A percentile compares a stretch with the other conserved stretches of the same genome.
Conservation (phyloP, 805 yeast species). For the Ogataea neopini region DNA sequence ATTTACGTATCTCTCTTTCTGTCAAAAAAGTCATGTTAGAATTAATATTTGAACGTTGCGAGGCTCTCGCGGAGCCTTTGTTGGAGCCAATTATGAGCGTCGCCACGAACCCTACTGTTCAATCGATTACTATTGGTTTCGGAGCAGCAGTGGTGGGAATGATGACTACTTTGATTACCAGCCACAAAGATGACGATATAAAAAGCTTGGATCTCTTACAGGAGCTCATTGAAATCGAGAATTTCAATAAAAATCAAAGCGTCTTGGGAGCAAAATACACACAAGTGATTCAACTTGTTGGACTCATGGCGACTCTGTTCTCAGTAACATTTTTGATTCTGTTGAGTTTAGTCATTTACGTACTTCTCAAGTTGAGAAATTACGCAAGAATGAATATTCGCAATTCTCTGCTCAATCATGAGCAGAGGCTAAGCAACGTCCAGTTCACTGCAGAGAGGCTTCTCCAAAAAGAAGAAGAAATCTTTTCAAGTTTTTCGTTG, state of each 20-base stretch:
- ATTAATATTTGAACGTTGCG: neutral
- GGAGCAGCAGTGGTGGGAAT: constrained; percentile 23
- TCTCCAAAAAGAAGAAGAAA: constrained; percentile 22
- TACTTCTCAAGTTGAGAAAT: constrained; percentile 5
- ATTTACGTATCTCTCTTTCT: too few species aligned
- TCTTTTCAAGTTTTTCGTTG: constrained; percentile 11
- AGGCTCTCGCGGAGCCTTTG: constrained; percentile 6
- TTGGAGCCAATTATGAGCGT: constrained; percentile 9
- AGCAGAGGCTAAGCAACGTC: constrained; percentile 15
- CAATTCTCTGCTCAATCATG: constrained; percentile 10
- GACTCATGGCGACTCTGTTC: constrained; percentile 10
- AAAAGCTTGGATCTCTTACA: constrained; percentile 14
- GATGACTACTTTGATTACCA: constrained; percentile 18
- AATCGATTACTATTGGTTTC: constrained; percentile 21
- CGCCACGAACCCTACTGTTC: constrained; percentile 16
- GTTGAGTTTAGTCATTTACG: neutral
- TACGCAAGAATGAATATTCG: constrained; percentile 7
- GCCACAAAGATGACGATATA: constrained; percentile 8
- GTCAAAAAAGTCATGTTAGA: neutral
- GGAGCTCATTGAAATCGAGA: constrained; percentile 21
- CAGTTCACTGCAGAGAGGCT: constrained; percentile 21
- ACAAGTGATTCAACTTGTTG: constrained; percentile 18
- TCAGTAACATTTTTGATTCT: neutral
- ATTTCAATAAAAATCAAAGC: constrained; percentile 15
- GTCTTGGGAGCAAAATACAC: constrained; percentile 12